Evolutionary conservation across 495 filamentous ascomycete genomes (phyloP), one percentile per base, ranked within the genome.

Genomic region (Talaromyces borbonicus): DNA sequence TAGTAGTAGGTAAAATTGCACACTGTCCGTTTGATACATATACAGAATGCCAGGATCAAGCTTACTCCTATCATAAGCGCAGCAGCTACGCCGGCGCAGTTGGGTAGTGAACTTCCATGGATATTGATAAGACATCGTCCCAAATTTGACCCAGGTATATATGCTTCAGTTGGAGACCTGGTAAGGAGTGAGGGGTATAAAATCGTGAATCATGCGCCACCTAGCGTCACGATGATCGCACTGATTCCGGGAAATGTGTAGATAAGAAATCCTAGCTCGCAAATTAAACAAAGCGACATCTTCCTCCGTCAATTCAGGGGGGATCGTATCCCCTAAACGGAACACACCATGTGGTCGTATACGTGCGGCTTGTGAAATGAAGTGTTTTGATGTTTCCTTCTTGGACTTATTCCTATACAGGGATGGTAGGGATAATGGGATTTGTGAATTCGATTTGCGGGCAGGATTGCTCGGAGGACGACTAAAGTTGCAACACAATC

Each of bases 291-390:
- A 45, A 1, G 25, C 40, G 16, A 61, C 19, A 11, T 60, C 54
- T 20, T 51, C 48, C 7, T 56, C 37, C 3, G 23, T 49, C 5
- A 49, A 50, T 0, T 41, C 51, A 1, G 48, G 47, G 12, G 58
- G 54, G 31, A 54, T 37, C 3, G 56, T 52, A 24, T 63, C 52
- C 7, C 25, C 20, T 18, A 50, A 52, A 14, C 53, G 47, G 40
- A 67, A 60, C 4, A 60, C 27, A 24, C 48, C 38, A 35, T 57
- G 52, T 1, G 55, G 53, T 4, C 35, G 38, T 32, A 65, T 47
- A 1, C 62, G 62, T 16, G 59, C 60, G 38, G 64, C 62, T 47
- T 57, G 56, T 1, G 60, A 57, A 12, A 65, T 49, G 19, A 52
- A 15, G 0, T 12, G 18, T 30, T 49, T 9, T 16, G 38, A 14